These are phyloP conservation scores for Pyrenochaeta sp. DNA, from an alignment of 2,329 filamentous ascomycete species.

Conservation along the genomic window DNA sequence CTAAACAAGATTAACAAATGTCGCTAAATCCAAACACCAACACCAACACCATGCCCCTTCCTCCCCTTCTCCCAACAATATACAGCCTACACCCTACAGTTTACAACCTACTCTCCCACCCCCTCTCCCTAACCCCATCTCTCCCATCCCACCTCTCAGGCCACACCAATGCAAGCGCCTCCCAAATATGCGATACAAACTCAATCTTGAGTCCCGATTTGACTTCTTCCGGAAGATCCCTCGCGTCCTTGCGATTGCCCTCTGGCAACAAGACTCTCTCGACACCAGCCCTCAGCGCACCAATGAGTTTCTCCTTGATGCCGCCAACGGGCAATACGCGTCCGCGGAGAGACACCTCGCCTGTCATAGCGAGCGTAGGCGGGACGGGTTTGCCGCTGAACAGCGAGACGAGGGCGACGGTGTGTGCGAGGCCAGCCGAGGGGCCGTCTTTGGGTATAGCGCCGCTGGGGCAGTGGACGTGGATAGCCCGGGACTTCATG, in stretches of 20 bases:
- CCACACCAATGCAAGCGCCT: conserved; percentile 90
- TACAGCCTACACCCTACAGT: too few species aligned
- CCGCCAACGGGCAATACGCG: conserved; percentile 93
- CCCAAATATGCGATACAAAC: conserved; percentile 93
- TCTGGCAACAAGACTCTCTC: conserved; percentile 90
- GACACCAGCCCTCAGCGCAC: conserved; percentile 88
- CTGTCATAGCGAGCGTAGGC: conserved; percentile 94
- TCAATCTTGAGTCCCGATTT: conserved; percentile 86
- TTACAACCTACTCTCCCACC: conserved; percentile 78
- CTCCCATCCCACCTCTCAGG: conserved; percentile 81
- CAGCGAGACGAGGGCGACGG: conserved; percentile 88
- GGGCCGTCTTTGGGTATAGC: conserved; percentile 93
- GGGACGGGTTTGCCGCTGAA: conserved; percentile 87
- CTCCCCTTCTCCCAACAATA: too few species aligned
- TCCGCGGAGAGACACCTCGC: conserved; percentile 79
- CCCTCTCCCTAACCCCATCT: conserved; percentile 65
- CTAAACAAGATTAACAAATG: too few species aligned
- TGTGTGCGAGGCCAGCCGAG: conserved; percentile 88
- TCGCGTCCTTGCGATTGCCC: conserved; percentile 89
- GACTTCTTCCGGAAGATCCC: conserved; percentile 90
- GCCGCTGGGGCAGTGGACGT: conserved; percentile 94
- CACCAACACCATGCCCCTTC: too few species aligned
- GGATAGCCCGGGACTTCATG: conserved; percentile 92
- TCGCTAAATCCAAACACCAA: too few species aligned
- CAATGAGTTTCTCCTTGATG: conserved; percentile 98